Percentiles rank a stretch among this genome's conserved stretches.
Conservation (phyloP, 2,329 filamentous ascomycete species). For the Fusarium clavum region DNA sequence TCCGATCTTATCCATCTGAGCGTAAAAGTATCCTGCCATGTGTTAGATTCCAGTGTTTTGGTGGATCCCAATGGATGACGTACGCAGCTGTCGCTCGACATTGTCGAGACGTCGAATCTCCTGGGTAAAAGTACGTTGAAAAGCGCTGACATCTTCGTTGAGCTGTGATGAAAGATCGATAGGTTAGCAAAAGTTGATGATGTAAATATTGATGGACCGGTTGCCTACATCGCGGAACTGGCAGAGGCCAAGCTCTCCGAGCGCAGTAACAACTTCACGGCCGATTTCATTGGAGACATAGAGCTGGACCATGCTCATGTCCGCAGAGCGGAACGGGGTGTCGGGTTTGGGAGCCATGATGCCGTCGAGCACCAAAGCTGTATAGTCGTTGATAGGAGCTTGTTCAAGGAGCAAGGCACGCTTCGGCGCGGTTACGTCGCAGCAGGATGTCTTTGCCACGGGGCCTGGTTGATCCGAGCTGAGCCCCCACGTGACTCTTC, state of each 20-base stretch:
- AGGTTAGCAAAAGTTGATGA: constrained; percentile 31
- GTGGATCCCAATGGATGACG: constrained; percentile 54
- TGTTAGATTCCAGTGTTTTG: constrained; percentile 47
- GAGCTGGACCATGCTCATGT: constrained; percentile 99
- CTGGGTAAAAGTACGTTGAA: constrained; percentile 96
- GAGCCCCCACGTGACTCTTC: constrained; percentile 42
- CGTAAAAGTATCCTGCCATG: constrained; percentile 83
- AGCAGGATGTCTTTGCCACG: constrained; percentile 38
- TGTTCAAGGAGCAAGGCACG: constrained; percentile 46
- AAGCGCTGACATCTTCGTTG: constrained; percentile 91
- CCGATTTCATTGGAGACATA: constrained; percentile 99
- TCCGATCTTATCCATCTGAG: constrained; percentile 92
- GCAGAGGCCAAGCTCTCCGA: constrained; percentile 95
- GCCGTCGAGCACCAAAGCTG: constrained; percentile 49
- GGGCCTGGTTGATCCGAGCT: constrained; percentile 44
- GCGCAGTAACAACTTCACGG: constrained; percentile 93
- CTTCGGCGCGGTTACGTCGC: constrained; percentile 45
- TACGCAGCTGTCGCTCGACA: constrained; percentile 96
- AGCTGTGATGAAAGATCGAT: constrained; percentile 66
- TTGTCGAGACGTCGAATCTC: constrained; percentile 98
- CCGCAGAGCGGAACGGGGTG: constrained; percentile 99
- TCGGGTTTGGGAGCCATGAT: constrained; percentile 78
- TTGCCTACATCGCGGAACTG: constrained; percentile 92
- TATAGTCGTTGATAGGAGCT: constrained; percentile 47
- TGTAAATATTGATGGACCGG: constrained; percentile 31